These are phyloP conservation scores for Solanum lignicaule DNA, from an alignment of 257 asterid genomes.

Conservation along the genomic window DNA sequence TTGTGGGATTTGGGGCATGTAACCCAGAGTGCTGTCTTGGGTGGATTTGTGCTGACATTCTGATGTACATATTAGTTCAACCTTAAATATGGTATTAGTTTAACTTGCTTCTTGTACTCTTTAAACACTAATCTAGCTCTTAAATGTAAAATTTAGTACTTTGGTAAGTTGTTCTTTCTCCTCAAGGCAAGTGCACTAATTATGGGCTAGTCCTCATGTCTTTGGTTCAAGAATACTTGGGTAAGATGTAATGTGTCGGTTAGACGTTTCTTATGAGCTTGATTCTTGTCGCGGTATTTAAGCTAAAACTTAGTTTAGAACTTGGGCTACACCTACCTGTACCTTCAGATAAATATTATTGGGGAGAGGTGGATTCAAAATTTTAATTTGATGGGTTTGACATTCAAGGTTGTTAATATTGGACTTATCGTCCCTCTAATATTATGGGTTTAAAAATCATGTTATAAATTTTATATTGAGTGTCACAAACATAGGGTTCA, in stretches of 20 bases:
- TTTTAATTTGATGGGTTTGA: neutral
- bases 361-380: neutral
- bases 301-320: neutral
- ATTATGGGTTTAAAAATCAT: neutral
- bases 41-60: neutral
- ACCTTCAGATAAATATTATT: neutral
- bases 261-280: neutral
- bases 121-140: neutral
- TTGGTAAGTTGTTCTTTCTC: neutral
- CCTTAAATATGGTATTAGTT: neutral
- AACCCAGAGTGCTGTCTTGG: neutral
- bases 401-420: neutral
- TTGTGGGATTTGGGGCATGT: slow-evolving; percentile 98
- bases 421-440: neutral
- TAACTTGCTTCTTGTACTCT: neutral
- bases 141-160: neutral
- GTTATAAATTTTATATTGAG: neutral
- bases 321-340: neutral
- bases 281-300: neutral
- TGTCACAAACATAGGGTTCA: neutral
- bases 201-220: neutral
- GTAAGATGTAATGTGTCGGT: neutral
- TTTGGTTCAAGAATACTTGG: neutral
- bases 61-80: neutral
- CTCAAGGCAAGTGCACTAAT: neutral